Evolutionary conservation across 129 eudicot genomes (phyloP), one percentile per base, ranked within the genome.

Genomic region (Artemisia argyi): DNA sequence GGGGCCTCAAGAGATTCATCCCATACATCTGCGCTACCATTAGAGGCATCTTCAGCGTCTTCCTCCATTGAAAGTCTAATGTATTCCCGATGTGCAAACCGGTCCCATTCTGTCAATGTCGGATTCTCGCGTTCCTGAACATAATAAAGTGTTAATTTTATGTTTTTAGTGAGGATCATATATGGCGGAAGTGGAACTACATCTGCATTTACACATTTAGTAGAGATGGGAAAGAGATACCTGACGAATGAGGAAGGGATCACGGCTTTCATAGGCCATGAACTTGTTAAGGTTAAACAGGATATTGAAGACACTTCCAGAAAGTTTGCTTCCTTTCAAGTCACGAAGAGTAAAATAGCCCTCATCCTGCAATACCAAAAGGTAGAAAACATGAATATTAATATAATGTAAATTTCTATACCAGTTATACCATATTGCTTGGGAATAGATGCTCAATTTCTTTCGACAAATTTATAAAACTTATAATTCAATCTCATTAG

Each of bases 61-160:
- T 87, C 89, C 55, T 87, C 92, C 92, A 87, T 87, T 11, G 92
- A 87, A 68, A 87, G 89, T 84, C 92, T 81, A 53, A 87, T 87
- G 76, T 87, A 92, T 69, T 92, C 98, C 76, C 98, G 78, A 73
- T 89, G 98, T 3, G 98, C 98, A 80, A 92, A 92, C 12, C 98
- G 91, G 68, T 92, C 98, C 98, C 98, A 92, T 65, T 92, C 98
- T 8, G 96, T 92, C 86, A 86, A 85, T 55, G 84, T 83, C 12
- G 98, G 98, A 70, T 92, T 92, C 85, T 92, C 98, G 7, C 98
- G 95, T 86, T 92, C 98, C 98, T 92, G 85, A 55, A 48, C 32
- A 59, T 58, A 68, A 17, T 39, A 44, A 28, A 16, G 32, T 53
- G 44, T 10, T 58, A n/a, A 60, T 26, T 19, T 22, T 28, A 17